These are phyloP conservation scores for Wallemia hederae DNA, from an alignment of 1,284 basidiomycete genomes.

Conservation along the genomic window DNA sequence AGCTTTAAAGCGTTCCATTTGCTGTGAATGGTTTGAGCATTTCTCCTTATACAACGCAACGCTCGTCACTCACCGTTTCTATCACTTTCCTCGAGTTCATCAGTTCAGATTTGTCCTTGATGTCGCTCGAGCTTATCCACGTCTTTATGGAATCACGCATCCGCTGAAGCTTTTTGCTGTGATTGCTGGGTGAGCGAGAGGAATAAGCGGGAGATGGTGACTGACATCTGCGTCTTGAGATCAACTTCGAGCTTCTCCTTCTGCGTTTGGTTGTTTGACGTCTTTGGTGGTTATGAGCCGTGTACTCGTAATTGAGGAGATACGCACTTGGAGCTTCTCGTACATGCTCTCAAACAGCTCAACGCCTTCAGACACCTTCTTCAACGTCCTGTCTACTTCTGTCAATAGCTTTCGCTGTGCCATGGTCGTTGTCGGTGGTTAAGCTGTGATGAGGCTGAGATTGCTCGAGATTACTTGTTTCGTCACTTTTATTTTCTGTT, in stretches of 20 bases:
- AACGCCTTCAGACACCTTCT: slow-evolving; percentile 75
- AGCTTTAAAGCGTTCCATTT: slow-evolving; percentile 99
- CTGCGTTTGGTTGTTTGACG: slow-evolving; percentile 73
- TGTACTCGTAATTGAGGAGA: neutral
- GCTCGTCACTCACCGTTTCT: slow-evolving; percentile 86
- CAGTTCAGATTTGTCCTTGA: slow-evolving; percentile 89
- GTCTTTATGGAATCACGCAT: slow-evolving; percentile 97
- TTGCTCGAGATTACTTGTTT: neutral
- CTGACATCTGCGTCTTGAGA: slow-evolving; percentile 63
- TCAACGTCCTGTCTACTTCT: slow-evolving; percentile 85
- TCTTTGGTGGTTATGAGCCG: slow-evolving; percentile 18
- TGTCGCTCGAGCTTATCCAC: slow-evolving; percentile 92
- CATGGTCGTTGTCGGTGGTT: neutral
- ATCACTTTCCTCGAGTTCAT: slow-evolving; percentile 84
- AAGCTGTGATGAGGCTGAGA: neutral
- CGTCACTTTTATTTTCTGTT: neutral
- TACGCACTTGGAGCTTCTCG: slow-evolving; percentile 48
- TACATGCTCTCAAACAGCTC: slow-evolving; percentile 85
- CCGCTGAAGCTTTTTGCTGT: slow-evolving; percentile 76
- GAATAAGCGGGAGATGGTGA: neutral
- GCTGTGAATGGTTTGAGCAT: slow-evolving; percentile 25
- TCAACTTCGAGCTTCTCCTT: slow-evolving; percentile 90
- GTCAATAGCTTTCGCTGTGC: slow-evolving; percentile 12
- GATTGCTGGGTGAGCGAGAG: too few species aligned
- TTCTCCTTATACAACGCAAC: neutral